Conservation (phyloP, 129 eudicot genomes). For the Sambucus nigra region DNA sequence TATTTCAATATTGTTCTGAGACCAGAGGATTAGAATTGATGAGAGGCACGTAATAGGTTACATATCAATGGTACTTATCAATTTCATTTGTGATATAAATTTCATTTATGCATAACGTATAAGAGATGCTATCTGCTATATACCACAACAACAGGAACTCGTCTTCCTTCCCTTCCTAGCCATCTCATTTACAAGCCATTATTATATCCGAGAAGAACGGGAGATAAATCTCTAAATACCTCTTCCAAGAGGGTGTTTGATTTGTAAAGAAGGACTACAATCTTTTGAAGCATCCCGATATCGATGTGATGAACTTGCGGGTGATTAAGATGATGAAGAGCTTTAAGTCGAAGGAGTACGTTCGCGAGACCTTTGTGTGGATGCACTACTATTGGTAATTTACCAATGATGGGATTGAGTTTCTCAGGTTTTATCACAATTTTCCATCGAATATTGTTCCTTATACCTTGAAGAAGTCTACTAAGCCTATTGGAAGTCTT, state of each 20-base stretch:
- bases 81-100: too few relatives aligned
- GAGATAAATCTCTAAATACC: slow-evolving; percentile 87
- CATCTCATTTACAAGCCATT: slow-evolving; percentile 37
- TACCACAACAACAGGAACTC: neutral
- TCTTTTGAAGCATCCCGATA: slow-evolving; percentile 92
- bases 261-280: slow-evolving; percentile 89
- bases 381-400: slow-evolving; percentile 96
- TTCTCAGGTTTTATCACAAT: slow-evolving; percentile 79
- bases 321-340: slow-evolving; percentile 99
- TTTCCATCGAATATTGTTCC: slow-evolving; percentile 95
- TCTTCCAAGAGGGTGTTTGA: slow-evolving; percentile 98
- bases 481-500: slow-evolving; percentile 85
- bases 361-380: slow-evolving; percentile 95
- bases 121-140: neutral
- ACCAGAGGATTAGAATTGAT: too few relatives aligned
- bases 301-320: slow-evolving; percentile 90
- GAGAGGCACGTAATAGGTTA: too few relatives aligned
- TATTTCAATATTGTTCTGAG: too few relatives aligned
- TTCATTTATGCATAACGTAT: too few relatives aligned
- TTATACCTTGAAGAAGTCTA: slow-evolving; percentile 84
- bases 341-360: slow-evolving; percentile 94
- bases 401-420: slow-evolving; percentile 95
- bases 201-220: slow-evolving; percentile 86
- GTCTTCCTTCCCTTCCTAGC: slow-evolving; percentile 1
- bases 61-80: too few relatives aligned